Evolutionary conservation across 2,329 filamentous ascomycete genomes (phyloP), one percentile per base, ranked within the genome.

Genomic region (Cercospora brassicicola): DNA sequence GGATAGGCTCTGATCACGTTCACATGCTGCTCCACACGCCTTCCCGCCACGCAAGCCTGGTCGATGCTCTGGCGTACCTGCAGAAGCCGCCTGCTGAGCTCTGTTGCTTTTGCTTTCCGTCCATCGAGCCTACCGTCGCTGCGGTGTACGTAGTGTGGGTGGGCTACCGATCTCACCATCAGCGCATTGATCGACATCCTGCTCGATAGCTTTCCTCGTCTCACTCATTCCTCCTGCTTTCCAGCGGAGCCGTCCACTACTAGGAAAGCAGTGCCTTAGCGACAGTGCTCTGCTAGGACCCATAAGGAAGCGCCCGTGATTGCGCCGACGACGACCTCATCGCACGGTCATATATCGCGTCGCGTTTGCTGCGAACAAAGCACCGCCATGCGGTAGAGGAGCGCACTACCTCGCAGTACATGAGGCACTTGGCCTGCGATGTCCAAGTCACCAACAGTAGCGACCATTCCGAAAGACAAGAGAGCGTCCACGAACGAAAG

Each of bases 251-350:
- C 55, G 28, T 36, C 55, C 55, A 59, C 55, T 59, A 7, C 9
- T 23, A 59, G 55, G 9, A 33, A 10, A 33, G 30, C n/a, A 59
- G 11, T 20, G 30, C 28, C 55, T 23, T 20, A 55, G 48, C 48
- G 48, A 55, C 55, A n/a, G 55, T 23, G 45, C 45, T 23, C 45
- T 63, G 61, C 39, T 33, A 56, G 31, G 61, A 55, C 48, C 42
- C 48, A 55, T 63, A 4, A 9, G 8, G 15, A 56, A 42, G 11
- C 15, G 33, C 6, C 62, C 62, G 51, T 45, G 51, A 64, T 64
- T 64, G 51, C 62, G 62, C 62, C 62, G 62, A 64, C 62, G 15
- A 45, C 62, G 48, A 57, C 51, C 62, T 64, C 62, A 59, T 64
- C 51, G 9, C 23, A 36, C 51, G 15, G 51, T 48, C 62, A 64